Evolutionary conservation across 2,329 filamentous ascomycete genomes (phyloP).

Genomic region (Coccinonectria pachysandricola): DNA sequence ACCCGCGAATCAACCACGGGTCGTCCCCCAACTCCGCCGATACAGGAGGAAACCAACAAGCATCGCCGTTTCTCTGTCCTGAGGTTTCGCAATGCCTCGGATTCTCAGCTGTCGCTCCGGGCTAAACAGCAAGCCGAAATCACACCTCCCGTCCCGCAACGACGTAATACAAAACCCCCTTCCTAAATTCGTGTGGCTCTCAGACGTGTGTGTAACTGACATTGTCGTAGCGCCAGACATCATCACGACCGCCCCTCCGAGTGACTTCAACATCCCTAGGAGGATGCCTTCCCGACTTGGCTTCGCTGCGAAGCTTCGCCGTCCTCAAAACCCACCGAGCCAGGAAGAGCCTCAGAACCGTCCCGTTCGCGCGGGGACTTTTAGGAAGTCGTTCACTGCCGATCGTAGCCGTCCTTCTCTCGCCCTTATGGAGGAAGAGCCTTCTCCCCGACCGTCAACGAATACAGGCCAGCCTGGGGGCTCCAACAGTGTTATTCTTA

Average conservation of each 20-base stretch:
- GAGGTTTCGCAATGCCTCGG: slow-evolving; percentile 84
- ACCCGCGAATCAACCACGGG: slow-evolving; percentile 17
- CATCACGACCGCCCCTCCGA: slow-evolving; percentile 84
- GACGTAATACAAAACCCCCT: slow-evolving; percentile 8
- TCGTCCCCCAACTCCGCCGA: slow-evolving; percentile 37
- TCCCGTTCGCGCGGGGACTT: slow-evolving; percentile 10
- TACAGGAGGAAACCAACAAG: slow-evolving; percentile 45
- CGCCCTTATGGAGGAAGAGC: slow-evolving; percentile 46
- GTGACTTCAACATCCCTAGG: slow-evolving; percentile 42
- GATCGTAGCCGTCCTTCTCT: slow-evolving; percentile 22
- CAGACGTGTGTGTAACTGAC: slow-evolving; percentile 9
- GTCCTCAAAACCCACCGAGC: slow-evolving; percentile 37
- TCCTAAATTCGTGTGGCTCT: too few species aligned
- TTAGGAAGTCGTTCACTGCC: slow-evolving; percentile 36
- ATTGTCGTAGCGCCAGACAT: slow-evolving; percentile 53
- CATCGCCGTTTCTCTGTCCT: slow-evolving; percentile 59
- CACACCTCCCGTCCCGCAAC: slow-evolving; percentile 47
- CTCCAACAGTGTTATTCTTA: too few species aligned
- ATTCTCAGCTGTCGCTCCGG: slow-evolving; percentile 72
- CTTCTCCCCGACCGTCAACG: slow-evolving; percentile 21
- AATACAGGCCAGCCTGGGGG: slow-evolving; percentile 18
- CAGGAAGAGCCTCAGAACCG: slow-evolving; percentile 16
- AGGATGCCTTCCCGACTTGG: slow-evolving; percentile 48
- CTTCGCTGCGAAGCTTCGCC: slow-evolving; percentile 41
- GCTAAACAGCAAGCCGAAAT: slow-evolving; percentile 58